phyloP scores from a whole-genome alignment of 305 asterid species.

The Plantago lanceolata region DNA sequence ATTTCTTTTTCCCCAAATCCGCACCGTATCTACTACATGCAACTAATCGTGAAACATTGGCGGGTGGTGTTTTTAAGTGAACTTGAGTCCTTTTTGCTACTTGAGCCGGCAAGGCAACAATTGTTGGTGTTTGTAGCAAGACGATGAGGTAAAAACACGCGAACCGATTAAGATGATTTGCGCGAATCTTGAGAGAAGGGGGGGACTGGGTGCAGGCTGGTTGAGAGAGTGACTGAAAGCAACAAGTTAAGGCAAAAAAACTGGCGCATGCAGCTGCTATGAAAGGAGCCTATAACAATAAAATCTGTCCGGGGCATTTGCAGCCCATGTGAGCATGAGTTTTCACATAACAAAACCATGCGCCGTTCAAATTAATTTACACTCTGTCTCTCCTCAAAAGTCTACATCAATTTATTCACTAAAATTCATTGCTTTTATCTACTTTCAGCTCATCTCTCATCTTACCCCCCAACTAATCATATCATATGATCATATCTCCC shows the following conservation, averaged over 20 bases:
- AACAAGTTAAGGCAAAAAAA: slow-evolving; percentile 1
- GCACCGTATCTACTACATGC: too few species aligned
- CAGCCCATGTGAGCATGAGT: slow-evolving; percentile 6
- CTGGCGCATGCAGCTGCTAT: neutral
- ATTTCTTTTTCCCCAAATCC: too few species aligned
- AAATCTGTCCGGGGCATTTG: slow-evolving; percentile 1
- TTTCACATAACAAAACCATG: slow-evolving; percentile 7
- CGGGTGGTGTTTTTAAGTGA: too few species aligned
- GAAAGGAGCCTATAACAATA: slow-evolving; percentile 7
- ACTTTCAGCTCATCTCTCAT: neutral
- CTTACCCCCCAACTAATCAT: neutral
- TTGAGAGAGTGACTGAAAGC: neutral
- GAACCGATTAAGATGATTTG: too few species aligned
- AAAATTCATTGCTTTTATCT: slow-evolving; percentile 2
- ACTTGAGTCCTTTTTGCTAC: too few species aligned
- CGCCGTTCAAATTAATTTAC: slow-evolving; percentile 1
- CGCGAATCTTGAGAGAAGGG: neutral
- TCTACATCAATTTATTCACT: neutral
- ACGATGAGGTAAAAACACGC: too few species aligned
- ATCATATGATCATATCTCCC: too few species aligned
- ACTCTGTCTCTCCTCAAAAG: neutral
- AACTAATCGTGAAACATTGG: too few species aligned
- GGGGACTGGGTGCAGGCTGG: neutral
- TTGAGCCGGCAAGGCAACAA: too few species aligned
- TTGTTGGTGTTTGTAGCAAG: too few species aligned